Evolutionary conservation across 225 moss, liverwort and hornwort species (phyloP), one percentile per base, ranked within the genome.

Genomic region (Marchantia polymorpha): DNA sequence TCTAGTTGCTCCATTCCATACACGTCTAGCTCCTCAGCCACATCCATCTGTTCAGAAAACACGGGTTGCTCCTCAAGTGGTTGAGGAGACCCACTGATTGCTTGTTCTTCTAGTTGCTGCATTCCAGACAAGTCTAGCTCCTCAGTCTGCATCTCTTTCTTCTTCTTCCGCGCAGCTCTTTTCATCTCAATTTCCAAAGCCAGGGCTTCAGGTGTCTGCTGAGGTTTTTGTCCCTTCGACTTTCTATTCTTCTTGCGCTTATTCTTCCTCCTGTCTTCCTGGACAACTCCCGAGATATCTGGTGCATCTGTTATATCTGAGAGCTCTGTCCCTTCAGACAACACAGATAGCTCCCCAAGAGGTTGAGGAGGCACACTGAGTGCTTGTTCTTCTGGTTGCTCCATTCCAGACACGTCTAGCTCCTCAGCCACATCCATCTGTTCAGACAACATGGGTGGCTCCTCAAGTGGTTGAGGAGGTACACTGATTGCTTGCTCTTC

Each of bases 91-190:
- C 1, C 56, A 51, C 7, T 49, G n/a, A 12, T 20, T 23, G 54
- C 15, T 26, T 74, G 31, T 0, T 76, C 76, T n/a, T 76, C 60
- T 29, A 60, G 19, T 31, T 30, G 39, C 20, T 76, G 39, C 59
- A 76, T 61, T 9, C 22, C 60, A 14, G 59, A 76, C 31, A 5
- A 31, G 39, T 60, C 39, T 39, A 27, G 20, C 19, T 61, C 76
- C 60, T 58, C 31, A 76, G 31, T 60, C 29, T 60, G 59, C 46
- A 46, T 60, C 60, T 61, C 22, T 60, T 60, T 60, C 58, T 76
- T 60, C 39, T 76, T 31, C 31, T 61, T 61, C 39, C 60, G 39
- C 61, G 19, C 20, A 47, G 60, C 39, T 58, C 59, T 47, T 48
- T 49, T 63, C 12, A 48, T 26, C 7, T 47, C 63, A 50, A 63